Conservation (phyloP, 139 green algal genomes). For the Picochlorum sp. region DNA sequence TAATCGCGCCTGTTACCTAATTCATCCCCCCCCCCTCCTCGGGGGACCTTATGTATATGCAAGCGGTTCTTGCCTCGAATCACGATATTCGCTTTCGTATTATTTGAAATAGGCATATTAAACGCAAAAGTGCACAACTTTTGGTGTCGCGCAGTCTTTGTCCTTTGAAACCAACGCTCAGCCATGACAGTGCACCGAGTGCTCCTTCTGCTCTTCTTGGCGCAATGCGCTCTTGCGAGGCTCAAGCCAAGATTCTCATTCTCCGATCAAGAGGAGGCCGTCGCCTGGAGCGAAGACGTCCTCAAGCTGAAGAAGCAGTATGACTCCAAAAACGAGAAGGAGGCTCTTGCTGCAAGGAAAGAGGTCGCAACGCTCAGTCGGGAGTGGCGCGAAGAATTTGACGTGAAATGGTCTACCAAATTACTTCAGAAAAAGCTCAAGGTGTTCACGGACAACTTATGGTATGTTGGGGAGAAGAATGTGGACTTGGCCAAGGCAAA, state of each 20-base stretch:
- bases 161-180: too few relatives aligned
- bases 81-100: too few relatives aligned
- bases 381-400: neutral
- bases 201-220: neutral
- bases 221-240: neutral
- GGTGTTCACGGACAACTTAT: slow-evolving; percentile 1
- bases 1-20: too few relatives aligned
- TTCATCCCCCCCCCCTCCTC: too few relatives aligned
- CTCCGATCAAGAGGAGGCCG: neutral
- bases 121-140: too few relatives aligned
- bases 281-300: neutral
- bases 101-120: too few relatives aligned
- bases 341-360: neutral
- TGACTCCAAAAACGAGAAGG: neutral
- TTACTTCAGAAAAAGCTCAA: neutral
- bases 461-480: neutral
- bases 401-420: neutral
- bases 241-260: neutral
- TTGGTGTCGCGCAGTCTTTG: too few relatives aligned
- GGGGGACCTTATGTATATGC: too few relatives aligned
- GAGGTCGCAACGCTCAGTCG: neutral
- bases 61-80: too few relatives aligned
- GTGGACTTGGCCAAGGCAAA: neutral
- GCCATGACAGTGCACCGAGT: too few relatives aligned
- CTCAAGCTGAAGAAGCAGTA: neutral